Conservation (phyloP, 192 early-diverging fungal species). For the Phycomyces blakesleeanus region DNA sequence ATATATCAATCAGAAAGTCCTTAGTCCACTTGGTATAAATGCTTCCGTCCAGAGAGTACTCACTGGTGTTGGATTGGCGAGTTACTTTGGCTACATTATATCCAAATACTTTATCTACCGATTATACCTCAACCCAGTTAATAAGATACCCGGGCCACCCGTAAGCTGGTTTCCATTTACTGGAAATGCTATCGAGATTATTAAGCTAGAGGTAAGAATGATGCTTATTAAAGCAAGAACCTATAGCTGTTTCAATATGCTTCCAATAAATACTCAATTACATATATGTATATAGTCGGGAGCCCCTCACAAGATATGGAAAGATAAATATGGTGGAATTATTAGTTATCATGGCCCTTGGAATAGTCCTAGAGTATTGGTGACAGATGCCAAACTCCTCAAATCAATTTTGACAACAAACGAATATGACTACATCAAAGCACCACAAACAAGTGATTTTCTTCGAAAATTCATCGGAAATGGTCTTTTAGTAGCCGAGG, state of each 20-base stretch:
- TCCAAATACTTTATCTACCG: constrained; percentile 36
- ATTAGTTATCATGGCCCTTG: constrained; percentile 45
- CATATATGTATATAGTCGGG: constrained; percentile 33
- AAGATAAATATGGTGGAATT: constrained; percentile 48
- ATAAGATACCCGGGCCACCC: constrained; percentile 48
- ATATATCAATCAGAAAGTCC: constrained; percentile 5
- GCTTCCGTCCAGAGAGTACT: neutral
- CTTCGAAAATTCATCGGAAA: constrained; percentile 40
- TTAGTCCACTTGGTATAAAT: constrained; percentile 6
- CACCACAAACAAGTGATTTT: constrained; percentile 20
- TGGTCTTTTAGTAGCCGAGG: constrained; percentile 50
- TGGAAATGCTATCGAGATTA: constrained; percentile 44
- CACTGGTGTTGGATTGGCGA: constrained; percentile 5
- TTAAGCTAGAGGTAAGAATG: constrained; percentile 33
- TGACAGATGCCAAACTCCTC: constrained; percentile 48
- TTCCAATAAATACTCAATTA: neutral
- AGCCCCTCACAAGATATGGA: constrained; percentile 43
- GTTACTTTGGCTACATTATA: constrained; percentile 25
- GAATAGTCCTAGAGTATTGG: constrained; percentile 31
- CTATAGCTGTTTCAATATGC: neutral
- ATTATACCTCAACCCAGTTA: constrained; percentile 38
- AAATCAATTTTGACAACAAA: constrained; percentile 41
- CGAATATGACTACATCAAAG: constrained; percentile 45
- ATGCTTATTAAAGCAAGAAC: neutral
- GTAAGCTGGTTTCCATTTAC: constrained; percentile 37